Evolutionary conservation across 1,139 yeast species (phyloP).

Genomic region (Pichia sp.): DNA sequence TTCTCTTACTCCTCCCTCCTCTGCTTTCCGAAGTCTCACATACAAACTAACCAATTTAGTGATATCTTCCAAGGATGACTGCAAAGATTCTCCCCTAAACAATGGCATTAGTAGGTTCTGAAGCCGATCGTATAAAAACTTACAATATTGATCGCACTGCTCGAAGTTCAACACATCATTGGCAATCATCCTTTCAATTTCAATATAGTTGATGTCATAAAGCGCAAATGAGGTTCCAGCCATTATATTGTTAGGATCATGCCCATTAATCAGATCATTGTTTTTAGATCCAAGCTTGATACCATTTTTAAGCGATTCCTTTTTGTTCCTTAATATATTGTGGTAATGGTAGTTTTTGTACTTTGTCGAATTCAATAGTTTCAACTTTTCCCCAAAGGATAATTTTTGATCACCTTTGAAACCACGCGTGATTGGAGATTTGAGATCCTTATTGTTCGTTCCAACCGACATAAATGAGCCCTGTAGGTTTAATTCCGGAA

Average conservation of each 20-base stretch:
- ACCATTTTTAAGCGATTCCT: constrained; percentile 26
- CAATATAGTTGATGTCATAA: constrained; percentile 15
- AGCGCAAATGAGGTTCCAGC: constrained; percentile 15
- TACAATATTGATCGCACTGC: constrained; percentile 44
- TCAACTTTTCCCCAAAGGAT: constrained; percentile 24
- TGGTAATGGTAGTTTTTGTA: constrained; percentile 37
- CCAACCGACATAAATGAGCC: neutral
- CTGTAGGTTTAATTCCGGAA: constrained; percentile 20
- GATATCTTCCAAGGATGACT: constrained; percentile 54
- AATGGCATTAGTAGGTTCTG: constrained; percentile 42
- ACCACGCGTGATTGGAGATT: constrained; percentile 39
- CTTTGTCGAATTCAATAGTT: constrained; percentile 34
- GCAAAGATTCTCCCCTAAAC: constrained; percentile 45
- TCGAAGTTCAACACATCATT: constrained; percentile 30
- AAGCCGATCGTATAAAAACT: constrained; percentile 47
- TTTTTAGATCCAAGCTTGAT: constrained; percentile 28
- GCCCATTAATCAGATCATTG: constrained; percentile 8
- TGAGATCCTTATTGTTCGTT: constrained; percentile 21
- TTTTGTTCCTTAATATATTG: constrained; percentile 26
- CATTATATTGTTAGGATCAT: constrained; percentile 5
- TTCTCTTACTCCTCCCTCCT: constrained; percentile 8
- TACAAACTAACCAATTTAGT: constrained; percentile 47
- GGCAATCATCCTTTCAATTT: constrained; percentile 27
- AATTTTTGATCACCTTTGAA: constrained; percentile 39
- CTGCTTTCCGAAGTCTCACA: constrained; percentile 32